Base-by-base conservation (phyloP, 306 rosid species). In the Cicer cuneatum region DNA sequence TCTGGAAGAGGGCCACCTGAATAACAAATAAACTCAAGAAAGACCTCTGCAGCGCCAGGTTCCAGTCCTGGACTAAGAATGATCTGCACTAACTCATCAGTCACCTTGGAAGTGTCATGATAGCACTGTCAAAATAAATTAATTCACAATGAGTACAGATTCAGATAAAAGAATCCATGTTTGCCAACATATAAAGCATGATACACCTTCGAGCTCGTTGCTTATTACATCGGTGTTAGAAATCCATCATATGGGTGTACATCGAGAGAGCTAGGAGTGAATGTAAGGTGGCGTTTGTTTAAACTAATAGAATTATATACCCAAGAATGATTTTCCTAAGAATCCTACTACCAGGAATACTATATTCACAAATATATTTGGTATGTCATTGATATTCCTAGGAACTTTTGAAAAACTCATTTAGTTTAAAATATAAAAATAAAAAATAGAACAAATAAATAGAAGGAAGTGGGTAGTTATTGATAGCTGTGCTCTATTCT, bases 1-100 rank as follows among this genome's bases (percentile, higher is more conserved):
- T 93, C 98, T 1, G 98, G 98, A 82, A 93, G 98, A 56, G 96
- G 98, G 71, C 98, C 97, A 19, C 85, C 94, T 1, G 98, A 93
- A 79, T 91, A 93, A 83, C 97, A 93, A 77, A 93, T 88, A 57
- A 93, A 93, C 89, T 91, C 98, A 19, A 93, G 90, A 83, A 93
- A 93, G 64, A 93, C 90, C 63, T 91, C 96, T 4, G 83, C 97
- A 6, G 98, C 98, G 21, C 98, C 98, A 37, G 96, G 94, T 80
- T 91, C 91, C 57, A 93, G 81, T 78, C 98, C 98, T 70, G 97
- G 98, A 78, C 80, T 85, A 73, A 93, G 98, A 66, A 93, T 91
- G 66, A 87, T 73, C 65, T 89, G 75, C 54, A 93, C 98, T 42
- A 93, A 87, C 69, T 93, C 98, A 60, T 91, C 94, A 13, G 97